Percentiles rank a stretch among this genome's conserved stretches.
Conservation (phyloP, 805 yeast species). For the Candida endomychidarum region DNA sequence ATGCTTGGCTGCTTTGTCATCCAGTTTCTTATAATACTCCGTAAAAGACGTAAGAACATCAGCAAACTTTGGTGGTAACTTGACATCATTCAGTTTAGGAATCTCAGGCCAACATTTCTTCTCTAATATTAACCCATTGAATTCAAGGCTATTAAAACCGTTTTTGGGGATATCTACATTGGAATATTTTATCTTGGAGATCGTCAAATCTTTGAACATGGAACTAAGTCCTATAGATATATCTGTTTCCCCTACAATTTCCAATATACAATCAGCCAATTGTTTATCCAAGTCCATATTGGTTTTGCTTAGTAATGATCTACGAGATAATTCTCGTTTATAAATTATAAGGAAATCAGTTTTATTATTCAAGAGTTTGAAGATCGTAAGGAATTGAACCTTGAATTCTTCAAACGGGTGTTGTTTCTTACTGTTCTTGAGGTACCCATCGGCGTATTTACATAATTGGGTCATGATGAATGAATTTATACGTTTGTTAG, state of each 20-base stretch:
- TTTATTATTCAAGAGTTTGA: slow-evolving; percentile 35
- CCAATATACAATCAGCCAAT: slow-evolving; percentile 23
- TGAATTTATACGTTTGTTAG: slow-evolving; percentile 15
- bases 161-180: slow-evolving; percentile 1
- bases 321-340: slow-evolving; percentile 35
- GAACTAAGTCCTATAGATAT: slow-evolving; percentile 23
- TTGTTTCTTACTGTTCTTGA: slow-evolving; percentile 18
- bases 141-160: slow-evolving; percentile 24
- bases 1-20: slow-evolving; percentile 24
- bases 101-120: slow-evolving; percentile 42
- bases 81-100: slow-evolving; percentile 24
- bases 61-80: slow-evolving; percentile 25
- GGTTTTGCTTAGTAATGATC: slow-evolving; percentile 28
- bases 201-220: slow-evolving; percentile 36
- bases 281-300: slow-evolving; percentile 23
- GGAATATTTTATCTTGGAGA: slow-evolving; percentile 20
- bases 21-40: slow-evolving; percentile 18
- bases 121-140: slow-evolving; percentile 33
- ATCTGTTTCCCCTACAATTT: slow-evolving; percentile 32
- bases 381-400: slow-evolving; percentile 24
- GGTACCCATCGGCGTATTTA: slow-evolving; percentile 31
- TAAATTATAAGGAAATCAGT: slow-evolving; percentile 30
- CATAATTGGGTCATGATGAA: slow-evolving; percentile 25
- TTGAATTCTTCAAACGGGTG: slow-evolving; percentile 18
- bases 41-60: slow-evolving; percentile 22